A percentile compares a stretch with the other conserved stretches of the same genome.
phyloP scores from a whole-genome alignment of 1,139 yeast species.

The Hemisphaericaspora xylofermentans region DNA sequence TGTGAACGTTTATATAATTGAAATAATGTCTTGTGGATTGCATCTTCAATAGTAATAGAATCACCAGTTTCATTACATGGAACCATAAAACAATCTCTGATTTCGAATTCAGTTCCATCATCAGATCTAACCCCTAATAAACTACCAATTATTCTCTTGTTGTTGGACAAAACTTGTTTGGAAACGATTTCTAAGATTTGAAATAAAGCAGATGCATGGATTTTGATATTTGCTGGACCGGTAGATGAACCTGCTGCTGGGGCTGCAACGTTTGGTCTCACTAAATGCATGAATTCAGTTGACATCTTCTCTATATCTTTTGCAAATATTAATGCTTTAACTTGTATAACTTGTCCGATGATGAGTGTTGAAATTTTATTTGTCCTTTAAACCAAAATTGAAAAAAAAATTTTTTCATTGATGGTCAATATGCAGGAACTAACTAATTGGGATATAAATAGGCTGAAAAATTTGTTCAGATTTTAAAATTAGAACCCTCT shows the following conservation, averaged over 20 bases:
- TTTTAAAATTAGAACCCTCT: too few relatives aligned
- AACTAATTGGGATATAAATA: too few relatives aligned
- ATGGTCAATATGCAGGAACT: too few relatives aligned
- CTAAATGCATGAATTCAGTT: slow-evolving; percentile 49
- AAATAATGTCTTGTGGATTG: slow-evolving; percentile 68
- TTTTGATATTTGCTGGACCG: slow-evolving; percentile 51
- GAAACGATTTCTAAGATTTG: slow-evolving; percentile 57
- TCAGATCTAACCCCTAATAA: slow-evolving; percentile 80
- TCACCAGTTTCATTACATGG: slow-evolving; percentile 79
- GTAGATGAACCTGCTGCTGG: slow-evolving; percentile 50
- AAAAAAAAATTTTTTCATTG: too few relatives aligned
- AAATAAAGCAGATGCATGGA: slow-evolving; percentile 72
- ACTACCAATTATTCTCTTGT: slow-evolving; percentile 76
- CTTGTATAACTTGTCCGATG: too few relatives aligned
- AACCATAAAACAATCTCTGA: slow-evolving; percentile 77
- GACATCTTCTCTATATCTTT: slow-evolving; percentile 8
- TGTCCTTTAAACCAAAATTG: too few relatives aligned
- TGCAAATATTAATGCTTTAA: not conserved
- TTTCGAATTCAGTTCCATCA: slow-evolving; percentile 77
- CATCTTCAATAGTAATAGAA: slow-evolving; percentile 73
- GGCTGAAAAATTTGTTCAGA: too few relatives aligned
- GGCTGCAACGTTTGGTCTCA: slow-evolving; percentile 58
- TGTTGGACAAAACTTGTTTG: slow-evolving; percentile 41
- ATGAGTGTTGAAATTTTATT: too few relatives aligned
- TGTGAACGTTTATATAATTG: slow-evolving; percentile 76